phyloP scores from a whole-genome alignment of 2,329 filamentous ascomycete genomes.

The Pseudofabraea citricarpa region DNA sequence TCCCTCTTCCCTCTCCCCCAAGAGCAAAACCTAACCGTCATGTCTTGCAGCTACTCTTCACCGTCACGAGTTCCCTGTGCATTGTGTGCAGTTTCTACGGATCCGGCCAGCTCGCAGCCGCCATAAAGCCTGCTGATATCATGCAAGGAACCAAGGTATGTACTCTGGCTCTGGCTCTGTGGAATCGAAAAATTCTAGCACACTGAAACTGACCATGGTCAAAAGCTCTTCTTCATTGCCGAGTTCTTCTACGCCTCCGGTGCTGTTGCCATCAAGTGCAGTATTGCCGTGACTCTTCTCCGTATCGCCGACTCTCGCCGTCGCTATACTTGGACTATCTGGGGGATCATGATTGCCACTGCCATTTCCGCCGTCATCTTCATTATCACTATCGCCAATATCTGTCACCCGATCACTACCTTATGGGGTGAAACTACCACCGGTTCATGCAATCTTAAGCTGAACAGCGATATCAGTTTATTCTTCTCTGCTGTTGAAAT shows the following conservation, averaged over 20 bases:
- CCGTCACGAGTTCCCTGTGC: constrained; percentile 20
- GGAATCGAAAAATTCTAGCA: too few relatives aligned
- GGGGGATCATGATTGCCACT: constrained; percentile 19
- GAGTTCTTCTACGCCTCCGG: constrained; percentile 33
- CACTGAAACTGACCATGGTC: constrained; percentile 5
- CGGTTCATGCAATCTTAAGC: constrained; percentile 22
- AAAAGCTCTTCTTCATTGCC: constrained; percentile 32
- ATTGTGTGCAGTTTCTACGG: constrained; percentile 25
- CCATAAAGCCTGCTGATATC: constrained; percentile 9
- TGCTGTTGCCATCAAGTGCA: constrained; percentile 25
- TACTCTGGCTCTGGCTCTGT: constrained; percentile 3
- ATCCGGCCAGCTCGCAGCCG: constrained; percentile 19
- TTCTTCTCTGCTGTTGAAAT: constrained; percentile 33
- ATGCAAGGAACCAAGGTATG: constrained; percentile 19
- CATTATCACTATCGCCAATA: constrained; percentile 25
- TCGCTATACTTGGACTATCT: constrained; percentile 23
- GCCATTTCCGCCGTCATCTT: constrained; percentile 22
- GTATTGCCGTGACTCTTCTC: constrained; percentile 27
- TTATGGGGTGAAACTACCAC: constrained; percentile 25
- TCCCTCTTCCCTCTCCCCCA: background rate
- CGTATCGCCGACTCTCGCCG: constrained; percentile 27
- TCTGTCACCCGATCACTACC: constrained; percentile 27
- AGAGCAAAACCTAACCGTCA: constrained; percentile 1
- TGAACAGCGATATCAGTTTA: constrained; percentile 28
- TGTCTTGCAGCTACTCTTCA: constrained; percentile 20